Base-by-base conservation (phyloP, 1,284 basidiomycete genomes). In the Porodaedalea pini region DNA sequence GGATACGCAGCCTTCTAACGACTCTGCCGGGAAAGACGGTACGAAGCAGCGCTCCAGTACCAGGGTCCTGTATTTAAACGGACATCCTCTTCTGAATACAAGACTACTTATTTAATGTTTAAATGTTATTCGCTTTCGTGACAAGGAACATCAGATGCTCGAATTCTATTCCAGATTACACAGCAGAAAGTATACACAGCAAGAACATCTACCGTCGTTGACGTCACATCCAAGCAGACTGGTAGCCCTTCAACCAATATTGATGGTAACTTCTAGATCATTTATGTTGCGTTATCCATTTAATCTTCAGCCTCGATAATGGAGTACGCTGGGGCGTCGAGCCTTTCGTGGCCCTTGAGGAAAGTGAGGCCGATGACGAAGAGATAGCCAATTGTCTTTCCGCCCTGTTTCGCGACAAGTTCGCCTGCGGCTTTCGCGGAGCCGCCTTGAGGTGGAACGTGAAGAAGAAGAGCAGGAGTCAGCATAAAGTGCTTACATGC, bases 381-480 rank as follows among this genome's bases (percentile, higher is more conserved):
- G 64, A 99, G 74, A 75, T 98, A 98, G 73, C 98, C 93, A 56
- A 97, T 73, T 31, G 90, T 89, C 64, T 86, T 87, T 57, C 88
- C 93, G 37, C 93, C 92, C 63, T 85, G 80, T 73, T 91, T 85
- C 31, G 81, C 76, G 59, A 99, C 86, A 25, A 99, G 88, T 65
- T 97, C 84, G 54, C 94, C 95, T 7, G 97, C 95, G 1, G 95
- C 95, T 63, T 85, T 86, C 2, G 97, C 97, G 15, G 94, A 98
- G 5, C 97, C 97, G 61, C 94, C 93, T 92, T 53, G 5, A 52
- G 27, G 58, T 27, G 32, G 36, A n/a, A 3, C 34, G 21, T 48
- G 41, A 21, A 60, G 1, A 23, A 17, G 27, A 56, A 3, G 29
- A 17, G 8, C 23, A n/a, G 23, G 17, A 32, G 23, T 51, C n/a